These are phyloP conservation scores for Ligustrum vulgare DNA, from an alignment of 257 asterid genomes.

Conservation along the genomic window DNA sequence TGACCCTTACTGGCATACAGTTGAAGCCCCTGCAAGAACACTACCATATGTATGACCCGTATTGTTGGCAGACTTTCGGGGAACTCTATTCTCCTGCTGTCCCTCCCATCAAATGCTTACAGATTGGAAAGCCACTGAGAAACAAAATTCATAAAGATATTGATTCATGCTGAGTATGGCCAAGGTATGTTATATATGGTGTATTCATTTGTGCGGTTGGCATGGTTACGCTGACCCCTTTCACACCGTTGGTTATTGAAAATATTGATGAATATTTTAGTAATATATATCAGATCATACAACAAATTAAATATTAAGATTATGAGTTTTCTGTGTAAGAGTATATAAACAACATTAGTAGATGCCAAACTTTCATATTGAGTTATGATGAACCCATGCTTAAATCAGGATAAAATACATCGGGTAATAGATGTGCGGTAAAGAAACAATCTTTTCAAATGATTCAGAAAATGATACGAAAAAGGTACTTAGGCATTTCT, in stretches of 20 bases:
- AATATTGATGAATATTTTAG: slow-evolving; percentile 32
- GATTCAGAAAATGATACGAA: background rate
- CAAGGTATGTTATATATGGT: slow-evolving; percentile 23
- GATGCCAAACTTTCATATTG: background rate
- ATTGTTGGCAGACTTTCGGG: slow-evolving; percentile 86
- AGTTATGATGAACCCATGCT: background rate
- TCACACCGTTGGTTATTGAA: slow-evolving; percentile 41
- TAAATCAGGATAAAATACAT: background rate
- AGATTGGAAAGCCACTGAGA: slow-evolving; percentile 64
- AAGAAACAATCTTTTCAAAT: background rate
- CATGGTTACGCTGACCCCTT: slow-evolving; percentile 62
- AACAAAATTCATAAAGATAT: slow-evolving; percentile 59
- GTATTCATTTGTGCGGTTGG: slow-evolving; percentile 71
- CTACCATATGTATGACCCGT: slow-evolving; percentile 85
- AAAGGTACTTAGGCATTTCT: background rate
- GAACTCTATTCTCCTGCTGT: slow-evolving; percentile 65
- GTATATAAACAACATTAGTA: background rate
- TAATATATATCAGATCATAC: slow-evolving; percentile 31
- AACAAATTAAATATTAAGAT: slow-evolving; percentile 19
- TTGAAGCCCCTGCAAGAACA: slow-evolving; percentile 57
- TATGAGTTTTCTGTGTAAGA: slow-evolving; percentile 23
- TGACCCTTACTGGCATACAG: slow-evolving; percentile 60
- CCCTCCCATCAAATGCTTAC: slow-evolving; percentile 81
- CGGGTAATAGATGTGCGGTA: background rate
- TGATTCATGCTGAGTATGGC: slow-evolving; percentile 55